Conservation (phyloP, 1,139 yeast species). For the Taiozyma sp. region DNA sequence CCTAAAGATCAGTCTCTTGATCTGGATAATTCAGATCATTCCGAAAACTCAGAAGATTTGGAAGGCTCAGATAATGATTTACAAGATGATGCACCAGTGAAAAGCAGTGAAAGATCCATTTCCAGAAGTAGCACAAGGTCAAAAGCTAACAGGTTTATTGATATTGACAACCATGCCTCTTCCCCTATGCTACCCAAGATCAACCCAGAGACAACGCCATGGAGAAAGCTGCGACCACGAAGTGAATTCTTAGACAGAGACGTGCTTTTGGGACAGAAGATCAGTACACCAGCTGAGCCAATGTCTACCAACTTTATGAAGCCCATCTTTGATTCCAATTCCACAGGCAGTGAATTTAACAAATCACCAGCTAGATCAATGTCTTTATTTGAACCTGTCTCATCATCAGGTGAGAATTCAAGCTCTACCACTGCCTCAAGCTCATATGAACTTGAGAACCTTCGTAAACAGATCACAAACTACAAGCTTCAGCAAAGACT, state of each 20-base stretch:
- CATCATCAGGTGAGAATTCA: slow-evolving; percentile 16
- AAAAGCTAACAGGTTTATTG: slow-evolving; percentile 16
- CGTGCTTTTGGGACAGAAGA: slow-evolving; percentile 1
- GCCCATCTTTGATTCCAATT: slow-evolving; percentile 15
- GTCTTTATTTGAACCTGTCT: slow-evolving; percentile 17
- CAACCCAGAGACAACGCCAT: slow-evolving; percentile 28
- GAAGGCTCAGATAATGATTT: slow-evolving; percentile 5
- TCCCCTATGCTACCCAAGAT: slow-evolving; percentile 27
- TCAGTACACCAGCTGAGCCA: not conserved
- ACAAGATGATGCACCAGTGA: not conserved
- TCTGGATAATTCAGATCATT: slow-evolving; percentile 7
- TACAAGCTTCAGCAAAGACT: slow-evolving; percentile 31
- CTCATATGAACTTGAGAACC: slow-evolving; percentile 24
- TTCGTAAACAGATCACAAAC: slow-evolving; percentile 30
- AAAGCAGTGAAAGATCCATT: slow-evolving; percentile 1
- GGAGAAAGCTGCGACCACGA: slow-evolving; percentile 26
- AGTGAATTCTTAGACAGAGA: slow-evolving; percentile 13
- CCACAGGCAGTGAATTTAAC: slow-evolving; percentile 2
- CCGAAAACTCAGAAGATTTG: slow-evolving; percentile 1
- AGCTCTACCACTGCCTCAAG: slow-evolving; percentile 19
- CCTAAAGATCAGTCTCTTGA: slow-evolving; percentile 1
- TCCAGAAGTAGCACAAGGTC: not conserved
- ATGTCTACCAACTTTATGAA: slow-evolving; percentile 18
- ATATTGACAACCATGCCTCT: slow-evolving; percentile 22
- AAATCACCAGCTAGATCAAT: slow-evolving; percentile 16